phyloP scores from a whole-genome alignment of 2,329 filamentous ascomycete species.

The Ophiostoma ulmi region DNA sequence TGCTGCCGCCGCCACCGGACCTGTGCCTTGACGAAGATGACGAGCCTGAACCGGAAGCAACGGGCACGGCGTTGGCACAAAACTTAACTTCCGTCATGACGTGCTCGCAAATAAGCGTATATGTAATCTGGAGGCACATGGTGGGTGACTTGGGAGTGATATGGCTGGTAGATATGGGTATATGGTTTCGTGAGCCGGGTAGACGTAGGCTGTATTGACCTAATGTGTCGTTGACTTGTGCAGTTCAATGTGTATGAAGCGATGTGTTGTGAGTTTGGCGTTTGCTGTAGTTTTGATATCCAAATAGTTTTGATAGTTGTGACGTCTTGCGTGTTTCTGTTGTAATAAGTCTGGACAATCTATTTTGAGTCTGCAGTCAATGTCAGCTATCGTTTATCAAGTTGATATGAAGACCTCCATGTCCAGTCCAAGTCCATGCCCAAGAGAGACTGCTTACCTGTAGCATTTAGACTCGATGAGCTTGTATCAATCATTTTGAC shows the following conservation, averaged over 20 bases:
- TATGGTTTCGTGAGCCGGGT: background rate
- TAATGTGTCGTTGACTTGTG: background rate
- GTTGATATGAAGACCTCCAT: background rate
- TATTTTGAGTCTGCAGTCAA: no score
- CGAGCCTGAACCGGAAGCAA: background rate
- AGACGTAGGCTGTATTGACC: background rate
- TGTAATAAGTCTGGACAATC: no score
- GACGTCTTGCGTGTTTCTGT: background rate
- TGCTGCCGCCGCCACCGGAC: slow-evolving; percentile 13
- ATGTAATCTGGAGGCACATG: slow-evolving; percentile 49
- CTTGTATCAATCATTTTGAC: background rate
- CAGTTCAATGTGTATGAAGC: background rate
- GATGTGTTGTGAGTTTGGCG: background rate
- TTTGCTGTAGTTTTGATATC: background rate
- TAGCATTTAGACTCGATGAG: background rate
- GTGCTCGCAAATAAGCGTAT: slow-evolving; percentile 50
- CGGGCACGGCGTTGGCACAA: slow-evolving; percentile 40
- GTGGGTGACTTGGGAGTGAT: slow-evolving; percentile 27
- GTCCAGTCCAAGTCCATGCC: no score
- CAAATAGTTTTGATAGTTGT: background rate
- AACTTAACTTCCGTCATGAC: slow-evolving; percentile 42
- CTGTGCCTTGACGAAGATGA: slow-evolving; percentile 12
- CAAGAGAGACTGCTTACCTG: background rate
- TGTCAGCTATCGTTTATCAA: background rate
- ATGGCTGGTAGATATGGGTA: background rate